phyloP scores from a whole-genome alignment of 2,329 filamentous ascomycete species.

The Lasiodiplodia sp. region DNA sequence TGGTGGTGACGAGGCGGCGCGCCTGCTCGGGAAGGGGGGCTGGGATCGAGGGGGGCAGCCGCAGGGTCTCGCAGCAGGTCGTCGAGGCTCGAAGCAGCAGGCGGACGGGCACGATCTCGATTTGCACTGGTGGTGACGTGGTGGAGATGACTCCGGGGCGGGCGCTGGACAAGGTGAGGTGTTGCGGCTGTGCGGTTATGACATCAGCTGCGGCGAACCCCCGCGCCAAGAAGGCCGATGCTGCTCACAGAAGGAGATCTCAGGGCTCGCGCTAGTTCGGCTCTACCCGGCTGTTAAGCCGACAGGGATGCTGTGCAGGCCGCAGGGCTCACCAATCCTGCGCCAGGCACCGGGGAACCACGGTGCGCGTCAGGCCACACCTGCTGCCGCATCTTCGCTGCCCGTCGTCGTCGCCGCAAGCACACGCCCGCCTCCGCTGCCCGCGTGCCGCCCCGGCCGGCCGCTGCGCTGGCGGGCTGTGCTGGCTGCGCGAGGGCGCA shows the following conservation, averaged over 20 bases:
- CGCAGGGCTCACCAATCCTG: conserved; percentile 23
- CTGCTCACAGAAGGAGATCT: conserved; percentile 28
- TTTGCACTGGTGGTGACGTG: background rate
- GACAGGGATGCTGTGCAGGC: background rate
- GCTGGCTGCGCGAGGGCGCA: background rate
- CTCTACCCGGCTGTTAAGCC: conserved; percentile 24
- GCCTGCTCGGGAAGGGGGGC: background rate
- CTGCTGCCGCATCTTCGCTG: background rate
- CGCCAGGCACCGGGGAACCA: conserved; percentile 2
- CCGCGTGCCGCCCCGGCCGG: background rate
- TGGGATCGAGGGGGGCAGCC: background rate
- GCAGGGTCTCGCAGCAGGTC: conserved; percentile 5
- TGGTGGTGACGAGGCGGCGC: conserved; percentile 5
- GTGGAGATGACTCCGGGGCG: background rate
- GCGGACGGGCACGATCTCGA: conserved; percentile 1
- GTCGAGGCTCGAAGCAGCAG: background rate
- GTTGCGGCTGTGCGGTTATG: conserved; percentile 24
- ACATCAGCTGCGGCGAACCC: background rate
- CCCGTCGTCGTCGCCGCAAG: background rate
- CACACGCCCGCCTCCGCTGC: background rate
- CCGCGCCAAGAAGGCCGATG: conserved; percentile 27
- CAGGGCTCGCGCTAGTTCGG: conserved; percentile 27
- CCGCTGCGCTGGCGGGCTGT: background rate
- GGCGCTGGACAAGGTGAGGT: conserved; percentile 6
- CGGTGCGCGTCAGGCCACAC: conserved; percentile 4